Evolutionary conservation across 306 rosid genomes (phyloP).

Genomic region (Sicyos baderoa): DNA sequence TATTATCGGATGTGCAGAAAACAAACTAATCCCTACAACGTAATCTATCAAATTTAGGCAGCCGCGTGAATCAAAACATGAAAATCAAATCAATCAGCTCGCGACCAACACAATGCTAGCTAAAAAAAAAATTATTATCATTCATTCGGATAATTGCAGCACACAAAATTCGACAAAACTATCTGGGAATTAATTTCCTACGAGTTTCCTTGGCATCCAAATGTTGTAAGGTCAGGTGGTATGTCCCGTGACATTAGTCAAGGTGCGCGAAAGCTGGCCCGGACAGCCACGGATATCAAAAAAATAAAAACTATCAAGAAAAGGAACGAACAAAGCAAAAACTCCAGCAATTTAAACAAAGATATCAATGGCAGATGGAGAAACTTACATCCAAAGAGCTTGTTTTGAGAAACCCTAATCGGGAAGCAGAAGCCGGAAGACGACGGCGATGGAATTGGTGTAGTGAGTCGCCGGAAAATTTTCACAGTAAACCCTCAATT

Average conservation of each 20-base stretch:
- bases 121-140: background rate
- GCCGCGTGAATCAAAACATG: background rate
- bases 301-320: background rate
- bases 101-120: background rate
- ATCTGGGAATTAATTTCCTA: too few relatives aligned
- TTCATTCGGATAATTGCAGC: background rate
- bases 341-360: background rate
- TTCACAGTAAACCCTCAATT: constrained; percentile 7
- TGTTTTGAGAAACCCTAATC: background rate
- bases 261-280: too few relatives aligned
- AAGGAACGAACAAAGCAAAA: background rate
- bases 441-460: background rate
- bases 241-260: too few relatives aligned
- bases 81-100: background rate
- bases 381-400: background rate
- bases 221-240: too few relatives aligned
- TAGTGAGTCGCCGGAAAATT: background rate
- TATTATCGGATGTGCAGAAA: background rate
- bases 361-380: background rate
- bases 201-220: too few relatives aligned
- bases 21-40: background rate
- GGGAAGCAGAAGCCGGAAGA: background rate
- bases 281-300: too few relatives aligned
- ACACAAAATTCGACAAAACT: background rate
- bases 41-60: background rate